Evolutionary conservation across 257 asterid species (phyloP).

Genomic region (Thymus mandschuricus): DNA sequence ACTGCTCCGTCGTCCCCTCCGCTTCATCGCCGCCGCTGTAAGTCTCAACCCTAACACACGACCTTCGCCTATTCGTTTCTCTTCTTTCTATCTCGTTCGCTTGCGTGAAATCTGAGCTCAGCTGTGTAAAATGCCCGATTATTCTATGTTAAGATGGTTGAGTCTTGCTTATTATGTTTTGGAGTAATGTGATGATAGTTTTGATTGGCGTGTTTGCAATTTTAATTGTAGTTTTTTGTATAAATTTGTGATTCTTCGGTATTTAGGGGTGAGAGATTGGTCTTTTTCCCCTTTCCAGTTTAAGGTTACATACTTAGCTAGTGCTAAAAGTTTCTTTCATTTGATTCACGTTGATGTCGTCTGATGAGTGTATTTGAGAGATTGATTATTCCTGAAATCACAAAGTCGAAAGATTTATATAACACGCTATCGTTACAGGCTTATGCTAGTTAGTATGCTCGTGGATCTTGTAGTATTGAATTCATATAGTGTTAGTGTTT

Average conservation of each 20-base stretch:
- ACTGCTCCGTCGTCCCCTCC: slow-evolving; percentile 24
- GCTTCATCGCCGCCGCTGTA: slow-evolving; percentile 35
- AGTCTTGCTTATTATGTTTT: not conserved
- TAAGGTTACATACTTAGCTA: not conserved
- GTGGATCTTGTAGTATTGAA: not conserved
- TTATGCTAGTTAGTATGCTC: not conserved
- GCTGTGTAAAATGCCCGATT: not conserved
- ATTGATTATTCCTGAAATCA: too few relatives aligned
- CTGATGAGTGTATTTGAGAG: not conserved
- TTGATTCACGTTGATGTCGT: not conserved
- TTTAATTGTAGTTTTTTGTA: not conserved
- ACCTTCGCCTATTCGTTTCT: not conserved
- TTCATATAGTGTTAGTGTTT: not conserved
- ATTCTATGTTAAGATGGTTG: slow-evolving; percentile 4
- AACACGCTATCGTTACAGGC: not conserved
- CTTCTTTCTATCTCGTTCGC: not conserved
- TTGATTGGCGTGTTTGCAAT: not conserved
- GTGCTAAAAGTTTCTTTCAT: not conserved
- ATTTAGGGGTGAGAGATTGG: not conserved
- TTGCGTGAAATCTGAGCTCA: not conserved
- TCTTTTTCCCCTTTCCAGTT: not conserved
- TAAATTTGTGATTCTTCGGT: not conserved
- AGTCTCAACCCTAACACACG: slow-evolving; percentile 11
- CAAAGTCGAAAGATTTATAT: not conserved
- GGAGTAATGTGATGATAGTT: not conserved